These are phyloP conservation scores for Takashimella koratensis DNA, from an alignment of 1,284 basidiomycete genomes.

Conservation along the genomic window DNA sequence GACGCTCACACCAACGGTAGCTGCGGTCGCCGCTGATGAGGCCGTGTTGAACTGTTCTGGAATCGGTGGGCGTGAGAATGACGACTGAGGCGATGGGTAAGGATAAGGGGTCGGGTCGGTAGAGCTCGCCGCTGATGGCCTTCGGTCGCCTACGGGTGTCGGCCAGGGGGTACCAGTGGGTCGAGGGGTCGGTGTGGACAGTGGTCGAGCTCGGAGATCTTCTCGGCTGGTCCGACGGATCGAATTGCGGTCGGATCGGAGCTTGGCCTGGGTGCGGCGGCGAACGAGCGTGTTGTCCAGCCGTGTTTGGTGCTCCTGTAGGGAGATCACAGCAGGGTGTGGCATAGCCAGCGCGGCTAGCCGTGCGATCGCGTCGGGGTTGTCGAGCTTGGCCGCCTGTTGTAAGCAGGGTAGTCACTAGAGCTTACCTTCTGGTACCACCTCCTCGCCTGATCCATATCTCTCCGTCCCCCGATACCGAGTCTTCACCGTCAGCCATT, in stretches of 20 bases:
- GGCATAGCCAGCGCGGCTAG: conserved; percentile 64
- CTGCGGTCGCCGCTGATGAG: background rate
- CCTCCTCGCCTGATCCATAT: conserved; percentile 36
- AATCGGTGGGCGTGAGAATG: background rate
- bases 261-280: conserved; percentile 74
- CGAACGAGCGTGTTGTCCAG: conserved; percentile 76
- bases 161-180: conserved; percentile 36
- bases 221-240: conserved; percentile 11
- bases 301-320: conserved; percentile 73
- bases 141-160: too few species aligned
- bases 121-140: background rate
- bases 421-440: conserved; percentile 45
- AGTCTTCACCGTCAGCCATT: conserved; percentile 16
- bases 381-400: conserved; percentile 73
- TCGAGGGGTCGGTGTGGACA: conserved; percentile 20
- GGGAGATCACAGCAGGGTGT: conserved; percentile 61
- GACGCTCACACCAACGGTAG: background rate
- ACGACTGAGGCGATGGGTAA: background rate
- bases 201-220: background rate
- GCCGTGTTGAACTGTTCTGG: background rate
- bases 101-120: conserved; percentile 1
- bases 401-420: background rate
- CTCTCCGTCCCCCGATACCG: conserved; percentile 34
- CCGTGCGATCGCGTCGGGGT: conserved; percentile 72
- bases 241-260: conserved; percentile 57